phyloP scores from a whole-genome alignment of 805 yeast species.

The Pichia deserticola region DNA sequence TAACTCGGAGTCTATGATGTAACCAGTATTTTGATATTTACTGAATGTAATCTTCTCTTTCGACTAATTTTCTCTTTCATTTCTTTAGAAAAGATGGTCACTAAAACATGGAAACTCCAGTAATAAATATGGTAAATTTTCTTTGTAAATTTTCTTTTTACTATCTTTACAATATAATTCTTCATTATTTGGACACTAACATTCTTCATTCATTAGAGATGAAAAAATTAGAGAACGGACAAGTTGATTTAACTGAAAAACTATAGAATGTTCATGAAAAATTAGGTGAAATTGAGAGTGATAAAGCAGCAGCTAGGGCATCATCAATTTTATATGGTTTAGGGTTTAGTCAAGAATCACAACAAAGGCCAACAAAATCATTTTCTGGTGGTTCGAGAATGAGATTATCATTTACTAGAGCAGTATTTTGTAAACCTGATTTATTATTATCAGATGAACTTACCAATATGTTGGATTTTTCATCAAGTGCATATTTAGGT shows the following conservation, averaged over 20 bases:
- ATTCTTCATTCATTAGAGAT: slow-evolving; percentile 45
- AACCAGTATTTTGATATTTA: no score
- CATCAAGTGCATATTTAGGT: slow-evolving; percentile 90
- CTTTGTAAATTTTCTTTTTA: no score
- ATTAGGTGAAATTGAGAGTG: slow-evolving; percentile 88
- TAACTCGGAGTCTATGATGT: no score
- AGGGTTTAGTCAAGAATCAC: slow-evolving; percentile 88
- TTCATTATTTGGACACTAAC: no score
- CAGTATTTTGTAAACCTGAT: slow-evolving; percentile 95
- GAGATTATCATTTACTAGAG: slow-evolving; percentile 97
- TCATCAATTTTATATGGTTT: slow-evolving; percentile 88
- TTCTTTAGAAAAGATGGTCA: no score
- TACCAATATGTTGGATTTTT: slow-evolving; percentile 99
- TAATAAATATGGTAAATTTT: no score
- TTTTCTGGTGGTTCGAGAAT: slow-evolving; percentile 99
- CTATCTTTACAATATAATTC: no score
- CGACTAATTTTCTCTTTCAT: no score
- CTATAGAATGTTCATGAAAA: slow-evolving; percentile 76
- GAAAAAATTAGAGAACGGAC: slow-evolving; percentile 78
- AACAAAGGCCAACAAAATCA: slow-evolving; percentile 72
- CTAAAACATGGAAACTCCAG: no score
- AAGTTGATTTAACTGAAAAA: slow-evolving; percentile 75
- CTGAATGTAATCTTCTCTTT: no score
- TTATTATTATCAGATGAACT: slow-evolving; percentile 93
- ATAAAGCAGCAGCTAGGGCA: slow-evolving; percentile 95